Percentiles rank a stretch among this genome's conserved stretches.
Evolutionary conservation across 768 basidiomycete genomes (phyloP).

Genomic region (Suillus weaverae): DNA sequence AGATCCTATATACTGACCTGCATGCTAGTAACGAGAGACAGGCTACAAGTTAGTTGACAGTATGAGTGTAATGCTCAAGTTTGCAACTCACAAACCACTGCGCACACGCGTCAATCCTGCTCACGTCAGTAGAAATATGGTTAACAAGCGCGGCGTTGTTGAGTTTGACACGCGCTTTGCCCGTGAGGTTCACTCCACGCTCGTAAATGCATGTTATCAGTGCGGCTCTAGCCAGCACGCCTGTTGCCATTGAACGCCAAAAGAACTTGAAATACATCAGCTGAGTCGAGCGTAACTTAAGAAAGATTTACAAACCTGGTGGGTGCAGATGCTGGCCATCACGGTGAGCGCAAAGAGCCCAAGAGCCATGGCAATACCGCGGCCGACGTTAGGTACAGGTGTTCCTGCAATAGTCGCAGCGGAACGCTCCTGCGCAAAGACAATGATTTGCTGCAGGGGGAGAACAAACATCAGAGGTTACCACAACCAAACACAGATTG

Average conservation of each 20-base stretch:
- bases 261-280: constrained; percentile 49
- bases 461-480: background rate
- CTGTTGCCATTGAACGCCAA: constrained; percentile 66
- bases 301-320: constrained; percentile 45
- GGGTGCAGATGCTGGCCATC: constrained; percentile 53
- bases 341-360: constrained; percentile 53
- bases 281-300: background rate
- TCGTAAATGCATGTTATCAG: constrained; percentile 73
- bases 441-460: constrained; percentile 51
- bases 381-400: constrained; percentile 43
- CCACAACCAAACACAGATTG: background rate
- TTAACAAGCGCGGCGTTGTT: constrained; percentile 62
- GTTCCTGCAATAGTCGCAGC: constrained; percentile 38
- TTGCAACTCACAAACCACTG: constrained; percentile 67
- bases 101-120: constrained; percentile 57
- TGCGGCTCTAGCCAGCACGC: constrained; percentile 63
- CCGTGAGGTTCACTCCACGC: constrained; percentile 63
- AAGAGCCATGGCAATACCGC: constrained; percentile 59
- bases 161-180: constrained; percentile 61
- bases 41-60: background rate
- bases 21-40: constrained; percentile 34
- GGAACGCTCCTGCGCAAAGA: constrained; percentile 52
- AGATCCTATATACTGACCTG: constrained; percentile 28
- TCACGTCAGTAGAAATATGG: constrained; percentile 68
- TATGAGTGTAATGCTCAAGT: background rate